A percentile compares a stretch with the other conserved stretches of the same genome.
Conservation (phyloP, 164 flowering plant genomes). For the Brasenia schreberi region DNA sequence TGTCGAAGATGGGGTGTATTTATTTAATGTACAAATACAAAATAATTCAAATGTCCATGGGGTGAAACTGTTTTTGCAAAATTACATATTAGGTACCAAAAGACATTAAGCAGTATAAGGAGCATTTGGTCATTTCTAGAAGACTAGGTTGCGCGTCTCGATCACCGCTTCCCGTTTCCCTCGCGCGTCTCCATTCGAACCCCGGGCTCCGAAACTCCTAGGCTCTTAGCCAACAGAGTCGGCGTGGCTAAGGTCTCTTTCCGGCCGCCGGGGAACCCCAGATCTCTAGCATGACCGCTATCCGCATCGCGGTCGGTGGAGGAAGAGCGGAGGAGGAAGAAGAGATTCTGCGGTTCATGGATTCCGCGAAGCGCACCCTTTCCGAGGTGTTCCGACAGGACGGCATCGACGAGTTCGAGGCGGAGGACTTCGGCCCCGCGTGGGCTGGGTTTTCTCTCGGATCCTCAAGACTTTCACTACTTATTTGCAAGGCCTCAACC, state of each 20-base stretch:
- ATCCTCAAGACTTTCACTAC: constrained; percentile 62
- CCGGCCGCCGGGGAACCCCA: neutral
- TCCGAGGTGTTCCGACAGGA: constrained; percentile 24
- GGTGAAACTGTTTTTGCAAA: too few relatives aligned
- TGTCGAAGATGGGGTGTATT: too few relatives aligned
- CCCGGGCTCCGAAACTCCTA: too few relatives aligned
- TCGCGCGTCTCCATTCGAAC: too few relatives aligned
- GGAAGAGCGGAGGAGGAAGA: constrained; percentile 24
- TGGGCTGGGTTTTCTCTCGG: constrained; percentile 80
- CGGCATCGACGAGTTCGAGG: constrained; percentile 15
- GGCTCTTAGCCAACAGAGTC: neutral
- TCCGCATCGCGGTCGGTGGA: constrained; percentile 1
- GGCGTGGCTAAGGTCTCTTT: neutral
- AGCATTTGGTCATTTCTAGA: too few relatives aligned
- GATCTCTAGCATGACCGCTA: neutral
- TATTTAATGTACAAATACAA: too few relatives aligned
- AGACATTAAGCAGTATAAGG: too few relatives aligned
- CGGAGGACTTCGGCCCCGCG: constrained; percentile 32
- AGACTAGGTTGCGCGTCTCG: too few relatives aligned
- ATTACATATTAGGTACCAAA: too few relatives aligned
- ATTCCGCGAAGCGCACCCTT: constrained; percentile 28
- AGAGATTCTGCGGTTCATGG: constrained; percentile 54
- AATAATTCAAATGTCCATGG: too few relatives aligned
- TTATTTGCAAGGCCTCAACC: too few relatives aligned
- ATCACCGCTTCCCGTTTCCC: too few relatives aligned